Evolutionary conservation across 345 rosid genomes (phyloP), one percentile per base, ranked within the genome.

Genomic region (Citrus australasica): DNA sequence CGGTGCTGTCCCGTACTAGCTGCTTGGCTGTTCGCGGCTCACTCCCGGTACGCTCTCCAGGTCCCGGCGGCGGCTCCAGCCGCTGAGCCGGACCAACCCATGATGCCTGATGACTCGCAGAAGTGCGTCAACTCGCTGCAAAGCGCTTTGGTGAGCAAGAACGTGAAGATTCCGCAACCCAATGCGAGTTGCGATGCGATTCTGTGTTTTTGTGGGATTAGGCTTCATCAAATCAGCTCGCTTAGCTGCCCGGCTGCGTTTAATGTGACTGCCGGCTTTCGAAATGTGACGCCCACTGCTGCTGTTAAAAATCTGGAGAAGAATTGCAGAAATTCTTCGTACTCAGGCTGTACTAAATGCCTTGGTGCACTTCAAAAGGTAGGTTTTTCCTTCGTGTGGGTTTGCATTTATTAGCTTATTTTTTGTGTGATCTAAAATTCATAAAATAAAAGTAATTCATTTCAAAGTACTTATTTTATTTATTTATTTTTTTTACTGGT

Each of bases 11-110:
- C 98, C 1, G 99, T 96, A 9, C 76, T 96, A 8, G 98, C 95
- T 0, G 99, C 99, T 0, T 96, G 99, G 99, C 93, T 96, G 62
- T 96, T 89, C 78, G 98, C 99, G 4, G 99, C 99, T 71, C 99
- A 94, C 75, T 95, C 99, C 25, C 81, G 92, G 64, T 88, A 89
- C 9, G 99, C 99, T 72, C 94, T 96, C 3, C 89, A 92, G 85
- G 67, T 96, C 14, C 84, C 91, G 17, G 89, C 92, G 48, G 81
- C 92, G 7, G 78, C 93, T 10, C 84, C 93, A 16, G 84, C 89
- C 24, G 65, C 83, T 16, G 90, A 82, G 3, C 85, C 89, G 1
- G 97, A 92, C 77, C 81, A 84, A 25, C 99, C 99, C 3, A 90
- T 97, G 94, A 91, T 86, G 87, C 99, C 99, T 0, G 94, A 93